Percentiles rank a stretch among this genome's conserved stretches.
Evolutionary conservation across 495 filamentous ascomycete genomes (phyloP).

Genomic region (Friedmanniomyces simplex): DNA sequence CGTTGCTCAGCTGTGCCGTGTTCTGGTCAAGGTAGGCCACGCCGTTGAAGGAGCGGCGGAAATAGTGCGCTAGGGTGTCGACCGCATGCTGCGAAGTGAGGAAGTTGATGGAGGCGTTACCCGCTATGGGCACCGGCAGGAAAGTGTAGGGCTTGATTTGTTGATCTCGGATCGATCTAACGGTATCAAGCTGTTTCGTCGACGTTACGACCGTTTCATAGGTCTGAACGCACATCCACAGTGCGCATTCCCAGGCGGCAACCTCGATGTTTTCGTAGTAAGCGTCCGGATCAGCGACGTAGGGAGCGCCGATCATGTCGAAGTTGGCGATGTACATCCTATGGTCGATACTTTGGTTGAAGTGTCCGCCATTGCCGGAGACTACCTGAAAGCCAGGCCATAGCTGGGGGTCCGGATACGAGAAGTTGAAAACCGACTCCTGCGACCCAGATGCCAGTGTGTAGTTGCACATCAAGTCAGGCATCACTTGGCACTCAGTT

Average conservation of each 20-base stretch:
- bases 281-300: neutral
- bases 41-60: neutral
- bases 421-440: neutral
- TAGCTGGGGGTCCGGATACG: neutral
- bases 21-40: neutral
- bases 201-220: neutral
- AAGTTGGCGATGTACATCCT: conserved; percentile 2
- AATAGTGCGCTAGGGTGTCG: neutral
- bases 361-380: neutral
- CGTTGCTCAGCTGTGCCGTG: neutral
- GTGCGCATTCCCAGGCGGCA: neutral
- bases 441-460: neutral
- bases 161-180: neutral
- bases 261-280: neutral
- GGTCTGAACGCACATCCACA: neutral
- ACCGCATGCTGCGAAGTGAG: neutral
- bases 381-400: neutral
- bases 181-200: neutral
- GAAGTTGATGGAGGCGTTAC: neutral
- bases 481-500: neutral
- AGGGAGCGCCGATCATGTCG: neutral
- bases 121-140: too few relatives aligned
- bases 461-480: neutral
- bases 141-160: neutral
- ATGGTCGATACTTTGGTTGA: neutral